Evolutionary conservation across 257 asterid genomes (phyloP).

Genomic region (Plantago major): DNA sequence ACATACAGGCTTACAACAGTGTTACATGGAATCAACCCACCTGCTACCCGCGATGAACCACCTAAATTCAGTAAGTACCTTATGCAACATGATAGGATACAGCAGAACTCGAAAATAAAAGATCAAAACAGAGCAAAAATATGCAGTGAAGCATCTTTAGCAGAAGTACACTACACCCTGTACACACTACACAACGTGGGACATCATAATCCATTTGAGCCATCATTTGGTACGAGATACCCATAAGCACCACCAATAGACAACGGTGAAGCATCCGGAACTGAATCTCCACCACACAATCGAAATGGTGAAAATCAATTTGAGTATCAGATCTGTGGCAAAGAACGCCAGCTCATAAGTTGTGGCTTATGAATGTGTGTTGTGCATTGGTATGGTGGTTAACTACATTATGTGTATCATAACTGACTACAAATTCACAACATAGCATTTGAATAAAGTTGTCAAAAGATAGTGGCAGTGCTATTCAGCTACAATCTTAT

Average conservation of each 20-base stretch:
- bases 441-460: not conserved
- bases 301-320: not conserved
- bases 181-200: slow-evolving; percentile 20
- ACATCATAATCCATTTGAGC: slow-evolving; percentile 4
- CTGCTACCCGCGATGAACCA: not conserved
- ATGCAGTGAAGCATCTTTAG: slow-evolving; percentile 9
- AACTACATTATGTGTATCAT: no score
- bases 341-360: not conserved
- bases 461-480: not conserved
- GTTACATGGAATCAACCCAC: slow-evolving; percentile 4
- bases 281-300: not conserved
- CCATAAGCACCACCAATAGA: slow-evolving; percentile 8
- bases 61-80: not conserved
- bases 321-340: not conserved
- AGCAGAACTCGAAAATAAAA: not conserved
- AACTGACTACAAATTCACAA: no score
- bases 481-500: not conserved
- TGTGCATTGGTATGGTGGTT: no score
- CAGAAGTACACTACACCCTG: slow-evolving; percentile 15
- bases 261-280: slow-evolving; percentile 8
- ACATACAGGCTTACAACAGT: slow-evolving; percentile 3
- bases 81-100: not conserved
- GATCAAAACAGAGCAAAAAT: not conserved
- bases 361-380: not conserved
- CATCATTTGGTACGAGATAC: not conserved